Evolutionary conservation across 148 eudicot genomes (phyloP).

Genomic region (Cornus kousa): DNA sequence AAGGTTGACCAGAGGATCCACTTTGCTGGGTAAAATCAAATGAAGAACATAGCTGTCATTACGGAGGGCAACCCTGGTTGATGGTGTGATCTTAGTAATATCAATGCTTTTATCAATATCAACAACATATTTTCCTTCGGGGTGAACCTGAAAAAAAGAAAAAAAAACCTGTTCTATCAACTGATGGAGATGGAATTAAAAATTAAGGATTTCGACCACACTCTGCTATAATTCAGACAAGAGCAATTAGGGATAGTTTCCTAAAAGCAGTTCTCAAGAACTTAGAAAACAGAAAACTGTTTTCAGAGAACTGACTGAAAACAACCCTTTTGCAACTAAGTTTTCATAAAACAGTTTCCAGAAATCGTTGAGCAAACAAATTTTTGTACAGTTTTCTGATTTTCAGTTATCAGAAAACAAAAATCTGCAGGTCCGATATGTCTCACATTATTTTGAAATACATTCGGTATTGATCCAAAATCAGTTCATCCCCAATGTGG

Average conservation of each 20-base stretch:
- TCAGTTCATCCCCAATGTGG: too few relatives aligned
- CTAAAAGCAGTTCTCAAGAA: too few relatives aligned
- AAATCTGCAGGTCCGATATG: too few relatives aligned
- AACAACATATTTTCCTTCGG: constrained; percentile 84
- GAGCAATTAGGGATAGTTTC: too few relatives aligned
- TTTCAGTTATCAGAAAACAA: too few relatives aligned
- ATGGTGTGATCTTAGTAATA: constrained; percentile 71
- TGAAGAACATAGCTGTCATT: constrained; percentile 84
- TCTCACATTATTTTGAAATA: not conserved
- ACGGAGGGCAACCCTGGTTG: constrained; percentile 73
- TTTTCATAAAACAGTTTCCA: too few relatives aligned
- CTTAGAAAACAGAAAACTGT: too few relatives aligned
- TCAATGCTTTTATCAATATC: constrained; percentile 76
- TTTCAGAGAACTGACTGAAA: too few relatives aligned
- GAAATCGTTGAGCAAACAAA: too few relatives aligned
- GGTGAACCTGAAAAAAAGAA: constrained; percentile 54
- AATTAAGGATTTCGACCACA: not conserved
- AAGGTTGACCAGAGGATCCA: constrained; percentile 77
- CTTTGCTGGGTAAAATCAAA: constrained; percentile 75
- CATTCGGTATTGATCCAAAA: not conserved
- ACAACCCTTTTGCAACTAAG: too few relatives aligned
- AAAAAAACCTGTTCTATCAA: not conserved
- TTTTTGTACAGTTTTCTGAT: too few relatives aligned
- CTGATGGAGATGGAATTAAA: not conserved
- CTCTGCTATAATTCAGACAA: not conserved